Evolutionary conservation across 1,284 basidiomycete genomes (phyloP), one percentile per base, ranked within the genome.

Genomic region (Trametes hirsuta): DNA sequence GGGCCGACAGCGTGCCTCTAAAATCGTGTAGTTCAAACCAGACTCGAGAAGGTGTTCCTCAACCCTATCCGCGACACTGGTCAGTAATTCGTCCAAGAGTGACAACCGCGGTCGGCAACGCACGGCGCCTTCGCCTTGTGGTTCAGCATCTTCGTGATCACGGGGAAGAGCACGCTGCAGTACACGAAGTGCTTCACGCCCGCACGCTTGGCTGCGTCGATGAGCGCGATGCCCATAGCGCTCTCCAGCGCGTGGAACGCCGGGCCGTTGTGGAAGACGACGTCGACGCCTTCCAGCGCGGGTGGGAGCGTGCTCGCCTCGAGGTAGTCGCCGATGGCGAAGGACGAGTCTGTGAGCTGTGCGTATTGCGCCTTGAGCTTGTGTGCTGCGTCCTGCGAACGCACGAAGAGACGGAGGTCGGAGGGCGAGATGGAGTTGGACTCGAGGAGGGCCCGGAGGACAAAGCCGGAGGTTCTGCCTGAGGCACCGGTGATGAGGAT

Each of bases 111-210:
- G 2, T 21, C 3, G 4, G 8, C 4, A 15, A 68, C 74, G 36
- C 37, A 75, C 74, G 56, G 55, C 34, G 71, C 62, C 58, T 76
- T 76, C 12, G 66, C 64, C 48, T 70, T 68, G 59, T 76, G 75
- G 59, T 75, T 73, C 40, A 72, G 53, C 48, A 75, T 59, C 65
- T 75, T 72, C 30, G 68, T 68, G 15, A 75, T 60, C 46, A 73
- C 66, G 4, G 73, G 71, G 47, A 72, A 70, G 25, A 74, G 61
- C 41, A 75, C 72, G 59, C 74, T 74, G 66, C 72, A 74, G 57
- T 75, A 78, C 41, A 80, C 72, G 48, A 79, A 73, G 61, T 78
- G 76, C 62, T 76, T 67, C 34, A 77, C 75, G 36, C 74, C 74
- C 15, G 71, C 72, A 11, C 62, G 63, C 47, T 67, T 68, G 0